A percentile compares a stretch with the other conserved stretches of the same genome.
Conservation (phyloP, 2,329 filamentous ascomycete genomes). For the Coniochaeta pulveracea region DNA sequence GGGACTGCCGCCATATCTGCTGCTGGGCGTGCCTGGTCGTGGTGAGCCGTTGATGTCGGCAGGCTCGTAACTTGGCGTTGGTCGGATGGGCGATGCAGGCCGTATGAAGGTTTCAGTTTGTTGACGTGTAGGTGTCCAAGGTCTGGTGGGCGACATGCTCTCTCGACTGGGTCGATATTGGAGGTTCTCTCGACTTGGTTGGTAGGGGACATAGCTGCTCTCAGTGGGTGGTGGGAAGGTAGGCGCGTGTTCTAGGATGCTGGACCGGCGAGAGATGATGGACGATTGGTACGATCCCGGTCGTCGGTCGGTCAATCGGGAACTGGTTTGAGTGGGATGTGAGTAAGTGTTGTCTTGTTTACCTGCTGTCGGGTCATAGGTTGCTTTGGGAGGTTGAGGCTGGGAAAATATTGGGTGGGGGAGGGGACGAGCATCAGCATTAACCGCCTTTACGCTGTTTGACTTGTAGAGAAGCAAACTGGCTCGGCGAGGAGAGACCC, state of each 20-base stretch:
- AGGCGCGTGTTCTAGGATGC: conserved; percentile 46
- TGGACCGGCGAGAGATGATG: conserved; percentile 33
- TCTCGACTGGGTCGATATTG: conserved; percentile 38
- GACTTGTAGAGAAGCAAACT: conserved; percentile 22
- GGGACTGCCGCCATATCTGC: conserved; percentile 78
- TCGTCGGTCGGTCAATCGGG: conserved; percentile 28
- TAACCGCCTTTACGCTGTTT: too few species aligned
- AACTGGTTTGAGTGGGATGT: conserved; percentile 30
- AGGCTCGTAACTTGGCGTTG: too few species aligned
- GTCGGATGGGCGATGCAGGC: conserved; percentile 54
- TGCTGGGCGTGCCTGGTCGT: conserved; percentile 81
- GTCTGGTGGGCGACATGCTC: conserved; percentile 38
- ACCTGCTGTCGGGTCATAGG: too few species aligned
- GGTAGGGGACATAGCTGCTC: conserved; percentile 49
- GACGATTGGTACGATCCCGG: conserved; percentile 45
- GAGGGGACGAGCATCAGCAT: too few species aligned
- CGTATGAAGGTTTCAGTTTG: conserved; percentile 57
- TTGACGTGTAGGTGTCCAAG: conserved; percentile 44
- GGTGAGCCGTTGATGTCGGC: conserved; percentile 82
- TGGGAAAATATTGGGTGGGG: background rate
- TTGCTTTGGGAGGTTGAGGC: conserved; percentile 4
- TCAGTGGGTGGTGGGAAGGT: conserved; percentile 52
- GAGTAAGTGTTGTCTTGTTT: conserved; percentile 21
- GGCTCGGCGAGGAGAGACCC: conserved; percentile 31
- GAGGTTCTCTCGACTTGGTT: conserved; percentile 26